phyloP scores from a whole-genome alignment of 768 basidiomycete species.

The Boletus speciosus region DNA sequence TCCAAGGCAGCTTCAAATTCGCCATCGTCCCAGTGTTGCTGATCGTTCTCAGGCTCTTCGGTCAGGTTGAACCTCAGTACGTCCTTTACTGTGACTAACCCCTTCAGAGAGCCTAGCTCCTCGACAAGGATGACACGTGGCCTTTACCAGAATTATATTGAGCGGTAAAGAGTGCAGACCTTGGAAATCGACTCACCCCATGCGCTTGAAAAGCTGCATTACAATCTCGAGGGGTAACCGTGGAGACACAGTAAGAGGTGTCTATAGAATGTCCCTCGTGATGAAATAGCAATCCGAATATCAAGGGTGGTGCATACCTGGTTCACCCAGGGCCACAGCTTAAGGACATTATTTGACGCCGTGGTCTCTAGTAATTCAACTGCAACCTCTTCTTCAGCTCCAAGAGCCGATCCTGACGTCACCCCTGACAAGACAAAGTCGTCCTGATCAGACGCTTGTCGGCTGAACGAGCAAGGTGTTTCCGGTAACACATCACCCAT shows the following conservation, averaged over 20 bases:
- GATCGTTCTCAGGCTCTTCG: constrained; percentile 48
- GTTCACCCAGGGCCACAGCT: constrained; percentile 91
- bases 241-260: constrained; percentile 88
- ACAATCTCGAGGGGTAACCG: constrained; percentile 93
- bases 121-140: constrained; percentile 96
- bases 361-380: constrained; percentile 62
- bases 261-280: constrained; percentile 45
- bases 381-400: constrained; percentile 65
- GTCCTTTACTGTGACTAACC: constrained; percentile 94
- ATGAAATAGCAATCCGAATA: not conserved
- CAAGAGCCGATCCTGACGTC: constrained; percentile 48
- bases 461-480: constrained; percentile 70
- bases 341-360: constrained; percentile 53
- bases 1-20: constrained; percentile 64
- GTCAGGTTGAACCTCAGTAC: constrained; percentile 80
- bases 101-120: constrained; percentile 74
- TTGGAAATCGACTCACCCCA: constrained; percentile 69
- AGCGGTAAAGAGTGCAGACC: not conserved
- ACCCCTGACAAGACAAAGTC: constrained; percentile 44
- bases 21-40: constrained; percentile 55
- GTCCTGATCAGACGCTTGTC: constrained; percentile 47
- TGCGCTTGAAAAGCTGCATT: constrained; percentile 94
- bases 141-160: constrained; percentile 37
- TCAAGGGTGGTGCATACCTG: constrained; percentile 50
- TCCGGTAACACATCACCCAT: constrained; percentile 57